These are phyloP conservation scores for Hanseniaspora jakobsenii DNA, from an alignment of 805 yeast species.

Conservation along the genomic window DNA sequence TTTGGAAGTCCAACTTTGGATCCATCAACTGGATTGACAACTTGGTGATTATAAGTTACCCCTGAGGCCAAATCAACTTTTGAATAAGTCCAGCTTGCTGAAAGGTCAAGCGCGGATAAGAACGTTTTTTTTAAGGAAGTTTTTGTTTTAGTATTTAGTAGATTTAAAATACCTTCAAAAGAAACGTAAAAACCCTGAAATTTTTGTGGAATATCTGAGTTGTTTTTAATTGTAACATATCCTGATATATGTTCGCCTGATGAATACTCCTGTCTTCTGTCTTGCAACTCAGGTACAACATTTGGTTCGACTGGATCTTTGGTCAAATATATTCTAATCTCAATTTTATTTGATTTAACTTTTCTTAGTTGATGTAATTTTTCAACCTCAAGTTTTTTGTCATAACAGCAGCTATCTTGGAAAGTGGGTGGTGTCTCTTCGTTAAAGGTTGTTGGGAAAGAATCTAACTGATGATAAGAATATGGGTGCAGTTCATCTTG, in stretches of 20 bases:
- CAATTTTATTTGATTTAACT: constrained; percentile 16
- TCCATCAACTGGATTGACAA: constrained; percentile 25
- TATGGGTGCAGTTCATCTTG: too few species aligned
- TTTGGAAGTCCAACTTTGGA: constrained; percentile 33
- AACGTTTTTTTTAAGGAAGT: constrained; percentile 28
- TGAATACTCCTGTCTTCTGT: constrained; percentile 35
- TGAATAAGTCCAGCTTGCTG: constrained; percentile 40
- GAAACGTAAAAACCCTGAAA: constrained; percentile 50
- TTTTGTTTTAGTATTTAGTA: constrained; percentile 17
- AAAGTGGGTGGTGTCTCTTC: too few species aligned
- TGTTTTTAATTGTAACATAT: constrained; percentile 34
- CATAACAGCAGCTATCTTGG: too few species aligned
- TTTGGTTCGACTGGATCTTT: constrained; percentile 21
- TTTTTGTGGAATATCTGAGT: constrained; percentile 32
- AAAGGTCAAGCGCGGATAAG: constrained; percentile 39
- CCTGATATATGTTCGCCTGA: constrained; percentile 49
- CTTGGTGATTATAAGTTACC: constrained; percentile 32
- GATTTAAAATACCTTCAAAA: constrained; percentile 39
- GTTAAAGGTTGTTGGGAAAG: too few species aligned
- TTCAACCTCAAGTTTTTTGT: constrained; percentile 20
- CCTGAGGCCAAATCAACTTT: constrained; percentile 21
- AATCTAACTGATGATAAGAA: too few species aligned
- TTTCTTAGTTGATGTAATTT: constrained; percentile 22
- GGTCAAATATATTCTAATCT: constrained; percentile 22
- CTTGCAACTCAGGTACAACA: constrained; percentile 23